Evolutionary conservation across 768 basidiomycete species (phyloP).

Genomic region (Tremella yokohamensis): DNA sequence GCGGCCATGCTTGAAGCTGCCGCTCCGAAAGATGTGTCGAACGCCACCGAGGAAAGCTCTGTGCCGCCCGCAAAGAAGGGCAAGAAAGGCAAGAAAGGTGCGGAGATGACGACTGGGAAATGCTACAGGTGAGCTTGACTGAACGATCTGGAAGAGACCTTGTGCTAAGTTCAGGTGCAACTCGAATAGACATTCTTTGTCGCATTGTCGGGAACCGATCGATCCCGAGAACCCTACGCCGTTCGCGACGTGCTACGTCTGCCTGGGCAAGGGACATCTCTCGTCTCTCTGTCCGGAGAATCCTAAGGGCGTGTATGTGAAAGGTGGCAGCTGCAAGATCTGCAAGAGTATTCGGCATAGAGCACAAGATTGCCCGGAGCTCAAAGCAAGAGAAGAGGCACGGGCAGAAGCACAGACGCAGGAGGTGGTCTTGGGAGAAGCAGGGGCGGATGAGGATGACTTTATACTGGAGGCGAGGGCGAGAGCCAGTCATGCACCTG

Average conservation of each 20-base stretch:
- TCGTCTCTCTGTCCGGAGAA: constrained; percentile 80
- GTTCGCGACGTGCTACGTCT: constrained; percentile 89
- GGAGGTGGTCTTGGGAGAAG: constrained; percentile 12
- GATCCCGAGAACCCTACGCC: constrained; percentile 69
- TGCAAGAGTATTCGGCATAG: constrained; percentile 82
- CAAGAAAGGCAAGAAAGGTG: constrained; percentile 39
- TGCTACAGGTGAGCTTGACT: constrained; percentile 63
- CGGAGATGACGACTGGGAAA: constrained; percentile 55
- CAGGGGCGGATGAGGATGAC: constrained; percentile 90
- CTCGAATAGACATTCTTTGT: constrained; percentile 70
- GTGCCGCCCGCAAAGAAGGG: constrained; percentile 29
- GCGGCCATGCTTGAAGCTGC: constrained; percentile 8
- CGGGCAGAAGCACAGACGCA: constrained; percentile 1
- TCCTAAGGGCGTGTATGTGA: constrained; percentile 77
- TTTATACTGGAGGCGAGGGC: constrained; percentile 78
- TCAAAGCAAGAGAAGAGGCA: constrained; percentile 5
- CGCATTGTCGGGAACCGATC: constrained; percentile 67
- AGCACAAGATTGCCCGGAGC: constrained; percentile 68
- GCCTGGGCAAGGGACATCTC: constrained; percentile 76
- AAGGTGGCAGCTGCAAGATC: constrained; percentile 84
- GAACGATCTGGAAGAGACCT: no score
- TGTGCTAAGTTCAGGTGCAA: constrained; percentile 62
- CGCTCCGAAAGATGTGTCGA: constrained; percentile 4
- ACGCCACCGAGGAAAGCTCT: constrained; percentile 9
- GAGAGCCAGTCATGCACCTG: constrained; percentile 56